Evolutionary conservation across 768 basidiomycete species (phyloP).

Genomic region (Hysterangium stoloniferum): DNA sequence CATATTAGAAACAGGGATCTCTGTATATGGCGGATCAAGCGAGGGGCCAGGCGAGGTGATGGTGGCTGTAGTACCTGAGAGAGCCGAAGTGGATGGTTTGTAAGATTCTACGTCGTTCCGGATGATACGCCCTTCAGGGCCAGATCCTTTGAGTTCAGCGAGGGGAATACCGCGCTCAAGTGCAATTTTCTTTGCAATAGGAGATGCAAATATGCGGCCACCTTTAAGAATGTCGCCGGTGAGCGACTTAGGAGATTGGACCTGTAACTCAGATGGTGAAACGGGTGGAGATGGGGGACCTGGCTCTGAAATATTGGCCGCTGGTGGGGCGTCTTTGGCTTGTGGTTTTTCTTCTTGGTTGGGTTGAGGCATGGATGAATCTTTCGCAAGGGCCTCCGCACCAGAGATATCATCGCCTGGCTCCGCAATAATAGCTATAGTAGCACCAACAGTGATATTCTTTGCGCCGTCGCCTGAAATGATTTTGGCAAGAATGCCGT

Average conservation of each 20-base stretch:
- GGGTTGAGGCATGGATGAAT: constrained; percentile 20
- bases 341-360: constrained; percentile 29
- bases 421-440: constrained; percentile 90
- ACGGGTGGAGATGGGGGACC: constrained; percentile 19
- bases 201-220: constrained; percentile 88
- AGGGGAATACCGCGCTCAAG: constrained; percentile 90
- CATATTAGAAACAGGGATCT: constrained; percentile 90
- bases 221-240: constrained; percentile 55
- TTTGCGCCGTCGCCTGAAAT: constrained; percentile 77
- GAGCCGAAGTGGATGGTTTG: constrained; percentile 43
- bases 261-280: constrained; percentile 27
- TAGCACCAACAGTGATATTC: constrained; percentile 77
- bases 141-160: constrained; percentile 82
- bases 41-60: constrained; percentile 42
- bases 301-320: constrained; percentile 26
- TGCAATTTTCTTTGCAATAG: constrained; percentile 95
- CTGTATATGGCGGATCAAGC: constrained; percentile 66
- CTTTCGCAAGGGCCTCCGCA: constrained; percentile 42
- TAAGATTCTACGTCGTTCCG: constrained; percentile 93
- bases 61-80: constrained; percentile 37
- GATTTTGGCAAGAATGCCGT: constrained; percentile 91
- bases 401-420: constrained; percentile 93
- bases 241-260: constrained; percentile 30
- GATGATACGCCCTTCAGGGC: constrained; percentile 89
- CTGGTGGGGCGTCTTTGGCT: constrained; percentile 22